These are phyloP conservation scores for Diaporthe velutina DNA, from an alignment of 2,329 filamentous ascomycete species.

Conservation along the genomic window DNA sequence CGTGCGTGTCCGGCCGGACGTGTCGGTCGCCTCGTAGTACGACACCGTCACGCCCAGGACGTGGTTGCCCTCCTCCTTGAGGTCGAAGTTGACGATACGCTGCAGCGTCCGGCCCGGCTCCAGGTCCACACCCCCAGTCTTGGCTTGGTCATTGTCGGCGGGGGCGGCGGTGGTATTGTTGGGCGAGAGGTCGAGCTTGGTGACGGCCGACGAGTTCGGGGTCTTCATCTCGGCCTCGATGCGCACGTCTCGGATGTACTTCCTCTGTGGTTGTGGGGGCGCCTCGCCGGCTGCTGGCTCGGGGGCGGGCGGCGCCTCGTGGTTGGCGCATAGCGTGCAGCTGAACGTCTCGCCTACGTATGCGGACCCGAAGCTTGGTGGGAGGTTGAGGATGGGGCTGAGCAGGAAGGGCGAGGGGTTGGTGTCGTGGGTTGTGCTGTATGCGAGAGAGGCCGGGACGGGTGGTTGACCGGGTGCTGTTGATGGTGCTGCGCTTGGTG, in stretches of 20 bases:
- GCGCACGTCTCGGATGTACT: conserved; percentile 79
- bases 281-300: conserved; percentile 39
- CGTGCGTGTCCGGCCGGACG: conserved; percentile 79
- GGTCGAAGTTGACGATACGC: conserved; percentile 84
- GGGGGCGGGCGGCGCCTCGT: conserved; percentile 67
- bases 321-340: conserved; percentile 96
- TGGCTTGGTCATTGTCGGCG: conserved; percentile 37
- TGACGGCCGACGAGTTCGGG: conserved; percentile 70
- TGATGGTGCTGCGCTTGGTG: conserved; percentile 55
- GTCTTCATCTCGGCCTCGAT: conserved; percentile 97
- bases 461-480: conserved; percentile 58
- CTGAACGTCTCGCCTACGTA: conserved; percentile 97
- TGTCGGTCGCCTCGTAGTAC: conserved; percentile 88
- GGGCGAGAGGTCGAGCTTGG: conserved; percentile 73
- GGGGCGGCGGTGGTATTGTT: conserved; percentile 31
- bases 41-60: conserved; percentile 93
- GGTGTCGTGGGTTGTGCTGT: conserved; percentile 60
- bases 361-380: conserved; percentile 90
- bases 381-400: conserved; percentile 81
- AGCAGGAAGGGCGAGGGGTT: conserved; percentile 70
- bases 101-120: conserved; percentile 78
- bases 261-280: conserved; percentile 46
- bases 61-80: conserved; percentile 95
- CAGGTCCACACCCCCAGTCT: conserved; percentile 60
- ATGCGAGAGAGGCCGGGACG: conserved; percentile 79